Evolutionary conservation across 75 land plant genomes (phyloP).

Genomic region (Ceratopteris richardii): DNA sequence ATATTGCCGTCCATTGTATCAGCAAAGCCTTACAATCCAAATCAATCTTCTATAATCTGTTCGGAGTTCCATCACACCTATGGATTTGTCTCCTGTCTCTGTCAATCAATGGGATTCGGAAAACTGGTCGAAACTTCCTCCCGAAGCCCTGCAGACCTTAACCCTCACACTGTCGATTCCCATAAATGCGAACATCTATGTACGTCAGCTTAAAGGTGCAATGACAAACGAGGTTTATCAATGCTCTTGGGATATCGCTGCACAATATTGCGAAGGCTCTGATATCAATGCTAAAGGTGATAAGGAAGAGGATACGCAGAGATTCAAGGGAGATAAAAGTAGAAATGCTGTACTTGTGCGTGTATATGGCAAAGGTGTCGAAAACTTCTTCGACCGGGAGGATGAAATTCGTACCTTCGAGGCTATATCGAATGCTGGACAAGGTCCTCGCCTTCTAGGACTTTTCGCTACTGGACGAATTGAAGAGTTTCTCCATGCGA

Average conservation of each 20-base stretch:
- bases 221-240: conserved; percentile 90
- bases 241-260: conserved; percentile 45
- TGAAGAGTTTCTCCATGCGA: conserved; percentile 75
- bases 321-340: conserved; percentile 10
- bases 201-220: conserved; percentile 69
- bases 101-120: too few species aligned
- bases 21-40: too few species aligned
- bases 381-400: conserved; percentile 34
- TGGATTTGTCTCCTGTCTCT: too few species aligned
- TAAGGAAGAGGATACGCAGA: background rate
- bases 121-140: background rate
- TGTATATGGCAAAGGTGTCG: conserved; percentile 80
- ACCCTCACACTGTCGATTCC: conserved; percentile 54
- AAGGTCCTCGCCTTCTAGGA: conserved; percentile 69
- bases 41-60: too few species aligned
- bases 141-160: conserved; percentile 45
- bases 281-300: background rate
- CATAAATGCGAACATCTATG: conserved; percentile 15
- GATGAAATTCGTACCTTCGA: conserved; percentile 28
- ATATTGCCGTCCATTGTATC: too few species aligned
- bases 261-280: too few species aligned
- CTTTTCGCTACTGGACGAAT: conserved; percentile 64
- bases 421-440: conserved; percentile 28
- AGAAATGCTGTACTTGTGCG: conserved; percentile 41
- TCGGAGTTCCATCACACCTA: too few species aligned